Conservation (phyloP, 768 basidiomycete genomes). For the Mrakia frigida region DNA sequence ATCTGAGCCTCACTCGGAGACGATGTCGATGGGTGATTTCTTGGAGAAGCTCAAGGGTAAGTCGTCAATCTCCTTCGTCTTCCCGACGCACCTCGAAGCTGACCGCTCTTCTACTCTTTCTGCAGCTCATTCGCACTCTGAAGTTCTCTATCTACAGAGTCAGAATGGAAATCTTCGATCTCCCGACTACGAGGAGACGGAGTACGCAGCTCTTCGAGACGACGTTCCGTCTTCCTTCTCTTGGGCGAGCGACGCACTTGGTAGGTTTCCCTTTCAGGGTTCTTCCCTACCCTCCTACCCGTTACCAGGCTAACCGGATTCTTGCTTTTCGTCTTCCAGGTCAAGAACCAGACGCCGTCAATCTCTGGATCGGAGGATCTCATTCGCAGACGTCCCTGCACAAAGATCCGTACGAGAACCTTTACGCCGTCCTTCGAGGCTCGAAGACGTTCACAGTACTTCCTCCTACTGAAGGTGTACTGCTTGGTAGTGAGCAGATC, state of each 20-base stretch:
- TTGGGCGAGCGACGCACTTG: slow-evolving; percentile 74
- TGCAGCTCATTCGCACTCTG: slow-evolving; percentile 25
- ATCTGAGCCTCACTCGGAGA: slow-evolving; percentile 63
- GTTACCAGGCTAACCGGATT: not conserved
- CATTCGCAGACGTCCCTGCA: slow-evolving; percentile 66
- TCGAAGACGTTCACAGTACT: slow-evolving; percentile 78
- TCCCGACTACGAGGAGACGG: slow-evolving; percentile 50
- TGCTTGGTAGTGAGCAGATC: slow-evolving; percentile 59
- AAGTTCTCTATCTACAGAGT: slow-evolving; percentile 73
- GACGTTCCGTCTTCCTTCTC: slow-evolving; percentile 64
- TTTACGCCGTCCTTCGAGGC: slow-evolving; percentile 81
- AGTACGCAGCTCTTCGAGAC: slow-evolving; percentile 58
- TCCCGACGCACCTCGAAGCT: not conserved
- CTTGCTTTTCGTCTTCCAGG: slow-evolving; percentile 44
- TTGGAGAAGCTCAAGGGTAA: slow-evolving; percentile 48
- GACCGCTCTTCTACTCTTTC: slow-evolving; percentile 16
- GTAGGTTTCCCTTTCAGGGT: slow-evolving; percentile 51
- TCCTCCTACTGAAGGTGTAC: slow-evolving; percentile 84
- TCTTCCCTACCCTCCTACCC: not conserved
- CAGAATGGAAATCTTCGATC: slow-evolving; percentile 82
- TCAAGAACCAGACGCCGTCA: slow-evolving; percentile 74
- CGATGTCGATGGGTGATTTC: slow-evolving; percentile 61
- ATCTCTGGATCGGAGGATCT: slow-evolving; percentile 79
- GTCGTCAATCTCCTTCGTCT: not conserved
- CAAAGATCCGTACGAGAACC: slow-evolving; percentile 90